phyloP scores from a whole-genome alignment of 768 basidiomycete species.

The Chlorophyllum brunneum region DNA sequence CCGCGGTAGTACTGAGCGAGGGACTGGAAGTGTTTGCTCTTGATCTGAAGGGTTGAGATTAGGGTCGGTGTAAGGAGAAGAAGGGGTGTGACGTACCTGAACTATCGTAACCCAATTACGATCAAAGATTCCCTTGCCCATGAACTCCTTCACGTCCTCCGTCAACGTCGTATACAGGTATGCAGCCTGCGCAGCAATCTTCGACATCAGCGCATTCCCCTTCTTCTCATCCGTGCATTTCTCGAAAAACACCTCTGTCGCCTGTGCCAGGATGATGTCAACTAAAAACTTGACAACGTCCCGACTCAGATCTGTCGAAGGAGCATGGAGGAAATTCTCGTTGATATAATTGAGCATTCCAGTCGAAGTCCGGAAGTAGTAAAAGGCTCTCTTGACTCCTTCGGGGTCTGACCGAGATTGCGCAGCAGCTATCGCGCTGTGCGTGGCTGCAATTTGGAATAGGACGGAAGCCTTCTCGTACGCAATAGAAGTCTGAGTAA shows the following conservation, averaged over 20 bases:
- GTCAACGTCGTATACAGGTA: conserved; percentile 75
- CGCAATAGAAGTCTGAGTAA: conserved; percentile 93
- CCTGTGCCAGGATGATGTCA: conserved; percentile 86
- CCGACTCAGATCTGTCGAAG: conserved; percentile 88
- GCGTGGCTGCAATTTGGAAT: conserved; percentile 93
- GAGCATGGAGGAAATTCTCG: conserved; percentile 98
- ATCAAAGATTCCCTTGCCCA: conserved; percentile 94
- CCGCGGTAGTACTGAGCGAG: conserved; percentile 85
- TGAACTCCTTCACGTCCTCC: conserved; percentile 95
- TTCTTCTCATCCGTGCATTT: conserved; percentile 95
- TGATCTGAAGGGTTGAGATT: conserved; percentile 54
- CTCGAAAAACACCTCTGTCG: conserved; percentile 95
- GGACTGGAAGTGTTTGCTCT: conserved; percentile 86
- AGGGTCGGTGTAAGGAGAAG: conserved; percentile 2
- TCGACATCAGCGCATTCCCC: conserved; percentile 66
- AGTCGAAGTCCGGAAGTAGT: conserved; percentile 84
- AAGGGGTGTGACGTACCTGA: conserved; percentile 45
- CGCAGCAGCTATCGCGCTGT: conserved; percentile 84
- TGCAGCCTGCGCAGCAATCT: conserved; percentile 82
- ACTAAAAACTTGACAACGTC: conserved; percentile 94
- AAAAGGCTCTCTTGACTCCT: conserved; percentile 89
- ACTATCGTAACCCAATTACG: conserved; percentile 89
- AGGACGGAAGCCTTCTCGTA: conserved; percentile 98
- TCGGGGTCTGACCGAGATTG: conserved; percentile 88
- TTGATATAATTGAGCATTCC: conserved; percentile 99